These are phyloP conservation scores for Mycena vitilis DNA, from an alignment of 768 basidiomycete genomes.

Conservation along the genomic window DNA sequence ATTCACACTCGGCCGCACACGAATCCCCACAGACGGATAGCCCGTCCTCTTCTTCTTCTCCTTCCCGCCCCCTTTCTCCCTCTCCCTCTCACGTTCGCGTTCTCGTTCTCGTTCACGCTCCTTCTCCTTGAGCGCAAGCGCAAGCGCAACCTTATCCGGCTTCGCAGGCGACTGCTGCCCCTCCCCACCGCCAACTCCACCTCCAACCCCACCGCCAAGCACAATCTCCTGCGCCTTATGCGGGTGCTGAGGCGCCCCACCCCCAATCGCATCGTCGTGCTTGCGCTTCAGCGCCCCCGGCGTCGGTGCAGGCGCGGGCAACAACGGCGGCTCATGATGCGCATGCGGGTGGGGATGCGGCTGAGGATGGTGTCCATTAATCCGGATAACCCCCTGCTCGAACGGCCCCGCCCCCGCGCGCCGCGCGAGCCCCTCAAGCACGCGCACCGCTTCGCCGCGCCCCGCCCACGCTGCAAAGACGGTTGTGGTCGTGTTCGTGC, in stretches of 20 bases:
- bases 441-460: conserved; percentile 39
- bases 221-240: background rate
- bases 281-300: conserved; percentile 48
- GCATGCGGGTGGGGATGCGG: conserved; percentile 15
- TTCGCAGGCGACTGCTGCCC: no score
- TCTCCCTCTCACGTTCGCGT: conserved; percentile 17
- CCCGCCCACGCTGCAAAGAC: conserved; percentile 5
- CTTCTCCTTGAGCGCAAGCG: conserved; percentile 19
- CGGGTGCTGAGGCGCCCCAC: background rate
- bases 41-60: conserved; percentile 52
- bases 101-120: conserved; percentile 37
- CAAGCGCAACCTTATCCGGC: conserved; percentile 11
- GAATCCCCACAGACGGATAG: conserved; percentile 51
- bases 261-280: conserved; percentile 39
- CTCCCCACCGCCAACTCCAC: no score
- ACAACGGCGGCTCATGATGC: no score
- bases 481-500: background rate
- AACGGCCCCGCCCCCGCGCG: conserved; percentile 34
- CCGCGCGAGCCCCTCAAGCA: conserved; percentile 42
- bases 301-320: background rate
- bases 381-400: background rate
- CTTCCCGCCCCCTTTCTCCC: conserved; percentile 52
- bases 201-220: no score
- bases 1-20: conserved; percentile 14
- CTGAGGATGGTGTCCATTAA: background rate